A percentile compares a stretch with the other conserved stretches of the same genome.
phyloP scores from a whole-genome alignment of 306 rosid genomes.

The Inga oerstediana region DNA sequence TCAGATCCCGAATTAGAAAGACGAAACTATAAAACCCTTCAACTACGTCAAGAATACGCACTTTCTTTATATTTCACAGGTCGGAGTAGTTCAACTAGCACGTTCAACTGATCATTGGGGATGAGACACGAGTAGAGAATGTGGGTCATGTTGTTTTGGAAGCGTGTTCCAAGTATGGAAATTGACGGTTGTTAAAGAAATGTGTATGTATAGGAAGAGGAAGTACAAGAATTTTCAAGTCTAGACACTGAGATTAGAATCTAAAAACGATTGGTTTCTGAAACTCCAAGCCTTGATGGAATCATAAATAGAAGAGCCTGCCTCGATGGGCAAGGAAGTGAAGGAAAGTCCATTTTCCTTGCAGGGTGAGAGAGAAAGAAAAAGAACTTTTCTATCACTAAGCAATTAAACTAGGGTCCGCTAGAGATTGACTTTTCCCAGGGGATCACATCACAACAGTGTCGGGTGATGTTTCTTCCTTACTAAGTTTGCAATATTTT shows the following conservation, averaged over 20 bases:
- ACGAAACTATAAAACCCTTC: neutral
- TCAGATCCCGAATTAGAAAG: constrained; percentile 21
- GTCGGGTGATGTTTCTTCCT: too few relatives aligned
- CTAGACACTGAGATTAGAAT: constrained; percentile 33
- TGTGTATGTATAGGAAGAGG: constrained; percentile 27
- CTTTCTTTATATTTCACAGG: neutral
- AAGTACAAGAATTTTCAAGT: constrained; percentile 15
- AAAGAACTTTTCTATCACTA: neutral
- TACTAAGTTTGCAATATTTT: too few relatives aligned
- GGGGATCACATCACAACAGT: neutral
- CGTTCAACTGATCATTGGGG: neutral
- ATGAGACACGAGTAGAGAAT: constrained; percentile 1
- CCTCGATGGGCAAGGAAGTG: neutral
- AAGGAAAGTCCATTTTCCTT: neutral
- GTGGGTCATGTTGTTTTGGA: neutral
- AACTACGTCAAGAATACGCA: neutral
- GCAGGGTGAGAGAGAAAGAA: neutral
- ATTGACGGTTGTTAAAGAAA: constrained; percentile 23
- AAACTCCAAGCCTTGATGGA: neutral
- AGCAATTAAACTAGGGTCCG: neutral
- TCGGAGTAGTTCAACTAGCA: neutral
- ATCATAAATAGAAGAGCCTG: neutral
- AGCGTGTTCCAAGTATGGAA: constrained; percentile 1
- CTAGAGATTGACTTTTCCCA: neutral
- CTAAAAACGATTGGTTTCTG: neutral